A percentile compares a stretch with the other conserved stretches of the same genome.
Conservation (phyloP, 371 early-diverging fungal species). For the Entomophthora muscae region DNA sequence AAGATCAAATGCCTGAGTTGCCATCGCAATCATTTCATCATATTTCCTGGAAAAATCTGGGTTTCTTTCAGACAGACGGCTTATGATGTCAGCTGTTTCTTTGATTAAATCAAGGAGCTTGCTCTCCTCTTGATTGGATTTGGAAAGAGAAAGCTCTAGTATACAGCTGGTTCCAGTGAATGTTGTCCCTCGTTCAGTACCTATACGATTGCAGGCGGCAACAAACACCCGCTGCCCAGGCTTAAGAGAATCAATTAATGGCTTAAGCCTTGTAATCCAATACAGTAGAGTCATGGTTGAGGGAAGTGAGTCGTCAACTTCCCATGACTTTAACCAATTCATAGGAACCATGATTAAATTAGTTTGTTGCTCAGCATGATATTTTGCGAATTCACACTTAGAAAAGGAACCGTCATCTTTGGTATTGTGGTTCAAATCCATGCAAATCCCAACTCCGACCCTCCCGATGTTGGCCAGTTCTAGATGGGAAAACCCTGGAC, state of each 20-base stretch:
- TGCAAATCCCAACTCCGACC: conserved; percentile 1
- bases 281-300: not conserved
- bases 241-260: not conserved
- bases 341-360: not conserved
- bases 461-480: not conserved
- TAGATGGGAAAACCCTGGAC: not conserved
- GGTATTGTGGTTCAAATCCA: not conserved
- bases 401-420: not conserved
- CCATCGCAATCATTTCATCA: not conserved
- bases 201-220: not conserved
- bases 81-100: not conserved
- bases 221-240: not conserved
- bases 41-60: not conserved
- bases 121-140: not conserved
- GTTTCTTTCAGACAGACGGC: not conserved
- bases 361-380: not conserved
- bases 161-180: not conserved
- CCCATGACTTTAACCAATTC: not conserved
- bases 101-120: not conserved
- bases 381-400: not conserved
- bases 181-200: not conserved
- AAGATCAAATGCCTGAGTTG: not conserved
- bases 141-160: not conserved
- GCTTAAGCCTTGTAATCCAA: not conserved
- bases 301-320: not conserved